Percentiles rank a stretch among this genome's conserved stretches.
phyloP scores from a whole-genome alignment of 164 flowering plant species.

The Dillenia suffruticosa region DNA sequence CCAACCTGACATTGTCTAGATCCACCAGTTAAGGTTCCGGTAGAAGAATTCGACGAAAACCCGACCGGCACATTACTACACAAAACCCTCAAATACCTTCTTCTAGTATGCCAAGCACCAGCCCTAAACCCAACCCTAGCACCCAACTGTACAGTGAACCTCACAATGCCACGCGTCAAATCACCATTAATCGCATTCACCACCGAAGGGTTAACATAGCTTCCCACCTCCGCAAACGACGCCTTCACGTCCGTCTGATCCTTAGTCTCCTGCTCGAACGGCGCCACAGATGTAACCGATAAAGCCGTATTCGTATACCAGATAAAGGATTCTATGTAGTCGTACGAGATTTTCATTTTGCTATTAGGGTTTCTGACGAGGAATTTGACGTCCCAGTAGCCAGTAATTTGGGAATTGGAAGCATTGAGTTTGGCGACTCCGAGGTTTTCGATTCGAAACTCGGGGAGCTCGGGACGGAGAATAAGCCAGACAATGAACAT shows the following conservation, averaged over 20 bases:
- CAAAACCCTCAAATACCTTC: constrained; percentile 32
- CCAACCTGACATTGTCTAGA: constrained; percentile 42
- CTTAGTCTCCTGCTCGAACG: constrained; percentile 45
- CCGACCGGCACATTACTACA: constrained; percentile 40
- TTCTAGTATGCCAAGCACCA: constrained; percentile 46
- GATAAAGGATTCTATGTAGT: constrained; percentile 17
- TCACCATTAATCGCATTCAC: constrained; percentile 27
- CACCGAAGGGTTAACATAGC: constrained; percentile 22
- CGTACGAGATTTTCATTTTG: constrained; percentile 45
- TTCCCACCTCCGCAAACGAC: constrained; percentile 22
- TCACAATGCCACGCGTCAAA: constrained; percentile 30
- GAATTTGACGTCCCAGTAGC: constrained; percentile 31
- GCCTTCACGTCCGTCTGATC: constrained; percentile 31
- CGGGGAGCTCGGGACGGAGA: constrained; percentile 66
- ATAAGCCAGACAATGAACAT: constrained; percentile 3
- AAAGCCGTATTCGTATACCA: constrained; percentile 17
- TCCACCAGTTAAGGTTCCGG: constrained; percentile 38
- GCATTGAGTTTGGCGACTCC: constrained; percentile 39
- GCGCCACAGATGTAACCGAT: constrained; percentile 34
- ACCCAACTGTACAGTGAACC: constrained; percentile 37
- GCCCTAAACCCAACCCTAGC: constrained; percentile 36
- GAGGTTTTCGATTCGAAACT: constrained; percentile 42
- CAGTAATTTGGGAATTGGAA: constrained; percentile 24
- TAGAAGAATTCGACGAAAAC: constrained; percentile 14
- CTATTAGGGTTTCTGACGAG: constrained; percentile 58